These are phyloP conservation scores for Ustilago shanxiensis DNA, from an alignment of 1,284 basidiomycete genomes.

Conservation along the genomic window DNA sequence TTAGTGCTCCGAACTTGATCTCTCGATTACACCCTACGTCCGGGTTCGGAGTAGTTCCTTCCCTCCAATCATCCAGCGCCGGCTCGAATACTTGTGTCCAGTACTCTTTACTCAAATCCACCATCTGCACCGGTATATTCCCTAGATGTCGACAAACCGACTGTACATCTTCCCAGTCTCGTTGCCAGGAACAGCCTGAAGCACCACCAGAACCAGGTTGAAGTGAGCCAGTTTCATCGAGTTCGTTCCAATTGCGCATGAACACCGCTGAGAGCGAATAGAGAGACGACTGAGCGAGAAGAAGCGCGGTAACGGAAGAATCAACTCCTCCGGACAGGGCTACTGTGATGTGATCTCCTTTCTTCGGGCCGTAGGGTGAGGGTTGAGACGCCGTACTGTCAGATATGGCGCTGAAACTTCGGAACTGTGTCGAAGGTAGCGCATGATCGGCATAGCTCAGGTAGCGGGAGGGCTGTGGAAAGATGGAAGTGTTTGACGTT, in stretches of 20 bases:
- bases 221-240: conserved; percentile 75
- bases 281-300: conserved; percentile 45
- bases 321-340: conserved; percentile 98
- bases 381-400: neutral
- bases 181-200: conserved; percentile 90
- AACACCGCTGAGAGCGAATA: conserved; percentile 85
- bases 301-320: conserved; percentile 74
- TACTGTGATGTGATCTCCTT: conserved; percentile 78
- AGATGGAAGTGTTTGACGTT: neutral
- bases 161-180: conserved; percentile 91
- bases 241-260: conserved; percentile 88
- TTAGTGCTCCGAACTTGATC: conserved; percentile 91
- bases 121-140: conserved; percentile 74
- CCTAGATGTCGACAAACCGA: conserved; percentile 79
- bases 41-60: conserved; percentile 81
- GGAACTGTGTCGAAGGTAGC: neutral
- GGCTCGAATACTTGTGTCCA: conserved; percentile 67
- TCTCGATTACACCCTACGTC: conserved; percentile 94
- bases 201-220: conserved; percentile 68
- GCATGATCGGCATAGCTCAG: neutral
- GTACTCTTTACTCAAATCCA: conserved; percentile 61
- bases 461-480: neutral
- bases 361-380: conserved; percentile 24
- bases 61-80: conserved; percentile 58
- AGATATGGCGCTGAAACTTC: neutral